Evolutionary conservation across 1,139 yeast genomes (phyloP).

Genomic region (Yamadazyma sp.): DNA sequence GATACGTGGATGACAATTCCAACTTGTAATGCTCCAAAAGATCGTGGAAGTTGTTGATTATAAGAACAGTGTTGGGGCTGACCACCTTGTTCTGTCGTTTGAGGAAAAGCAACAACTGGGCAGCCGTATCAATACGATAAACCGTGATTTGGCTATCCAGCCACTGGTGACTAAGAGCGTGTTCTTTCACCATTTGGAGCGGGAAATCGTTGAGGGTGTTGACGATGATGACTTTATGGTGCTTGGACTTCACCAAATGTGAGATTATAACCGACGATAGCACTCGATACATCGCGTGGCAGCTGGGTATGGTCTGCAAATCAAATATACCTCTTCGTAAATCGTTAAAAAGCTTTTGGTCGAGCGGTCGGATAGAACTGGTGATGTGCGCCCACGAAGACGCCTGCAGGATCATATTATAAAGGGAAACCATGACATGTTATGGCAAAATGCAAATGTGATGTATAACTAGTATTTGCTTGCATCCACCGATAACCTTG

Average conservation of each 20-base stretch:
- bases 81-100: conserved; percentile 6
- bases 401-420: conserved; percentile 9
- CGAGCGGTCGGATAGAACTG: conserved; percentile 17
- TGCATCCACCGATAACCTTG: not conserved
- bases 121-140: conserved; percentile 28
- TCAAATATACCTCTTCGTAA: conserved; percentile 25
- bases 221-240: conserved; percentile 25
- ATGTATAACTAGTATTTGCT: not conserved
- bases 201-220: conserved; percentile 36
- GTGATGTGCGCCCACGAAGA: conserved; percentile 9
- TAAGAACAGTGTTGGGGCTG: conserved; percentile 15
- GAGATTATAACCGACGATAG: conserved; percentile 25
- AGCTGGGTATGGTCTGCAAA: conserved; percentile 39
- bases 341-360: conserved; percentile 5
- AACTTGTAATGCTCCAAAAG: conserved; percentile 35
- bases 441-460: too few species aligned
- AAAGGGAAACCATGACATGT: conserved; percentile 17
- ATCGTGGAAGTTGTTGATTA: conserved; percentile 38
- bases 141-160: conserved; percentile 12
- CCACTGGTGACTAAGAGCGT: conserved; percentile 15
- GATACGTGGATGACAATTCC: conserved; percentile 35
- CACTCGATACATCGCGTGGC: conserved; percentile 24
- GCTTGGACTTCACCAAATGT: conserved; percentile 21
- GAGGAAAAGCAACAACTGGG: conserved; percentile 24
- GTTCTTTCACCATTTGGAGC: conserved; percentile 1